Percentiles rank a stretch among this genome's conserved stretches.
Evolutionary conservation across 164 flowering plant genomes (phyloP).

Genomic region (Umbilicus rupestris): DNA sequence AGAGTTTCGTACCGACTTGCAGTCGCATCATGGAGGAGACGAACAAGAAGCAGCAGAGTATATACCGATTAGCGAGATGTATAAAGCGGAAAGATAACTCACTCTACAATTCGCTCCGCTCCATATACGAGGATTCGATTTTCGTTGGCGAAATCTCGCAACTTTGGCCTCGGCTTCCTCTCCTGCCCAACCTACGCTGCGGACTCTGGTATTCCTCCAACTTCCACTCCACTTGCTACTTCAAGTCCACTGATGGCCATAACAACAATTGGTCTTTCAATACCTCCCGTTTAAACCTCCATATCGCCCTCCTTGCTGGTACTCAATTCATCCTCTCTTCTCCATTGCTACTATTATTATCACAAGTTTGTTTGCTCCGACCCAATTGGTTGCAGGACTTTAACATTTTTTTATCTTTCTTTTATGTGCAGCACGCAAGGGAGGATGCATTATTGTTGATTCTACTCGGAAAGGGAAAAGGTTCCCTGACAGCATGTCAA

Average conservation of each 20-base stretch:
- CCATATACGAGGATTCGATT: slow-evolving; percentile 82
- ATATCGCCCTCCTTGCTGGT: slow-evolving; percentile 76
- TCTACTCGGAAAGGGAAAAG: slow-evolving; percentile 90
- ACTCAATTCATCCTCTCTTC: too few relatives aligned
- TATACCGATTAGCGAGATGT: slow-evolving; percentile 62
- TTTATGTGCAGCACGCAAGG: slow-evolving; percentile 73
- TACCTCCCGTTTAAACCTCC: slow-evolving; percentile 87
- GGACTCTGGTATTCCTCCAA: slow-evolving; percentile 78
- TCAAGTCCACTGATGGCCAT: slow-evolving; percentile 98
- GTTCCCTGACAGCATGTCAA: slow-evolving; percentile 97
- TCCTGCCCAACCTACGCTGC: slow-evolving; percentile 84
- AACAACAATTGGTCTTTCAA: slow-evolving; percentile 76
- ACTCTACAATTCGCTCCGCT: slow-evolving; percentile 72
- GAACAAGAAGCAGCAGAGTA: slow-evolving; percentile 22
- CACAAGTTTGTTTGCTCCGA: too few relatives aligned
- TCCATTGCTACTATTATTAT: too few relatives aligned
- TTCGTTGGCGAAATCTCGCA: slow-evolving; percentile 75
- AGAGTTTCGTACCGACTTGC: not conserved
- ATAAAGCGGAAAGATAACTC: slow-evolving; percentile 57
- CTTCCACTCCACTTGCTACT: slow-evolving; percentile 73
- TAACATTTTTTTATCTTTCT: too few relatives aligned
- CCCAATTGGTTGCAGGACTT: too few relatives aligned
- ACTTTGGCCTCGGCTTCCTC: slow-evolving; percentile 78
- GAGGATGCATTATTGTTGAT: slow-evolving; percentile 89
- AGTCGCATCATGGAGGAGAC: not conserved